phyloP scores from a whole-genome alignment of 306 rosid genomes.

The Abrus precatorius region DNA sequence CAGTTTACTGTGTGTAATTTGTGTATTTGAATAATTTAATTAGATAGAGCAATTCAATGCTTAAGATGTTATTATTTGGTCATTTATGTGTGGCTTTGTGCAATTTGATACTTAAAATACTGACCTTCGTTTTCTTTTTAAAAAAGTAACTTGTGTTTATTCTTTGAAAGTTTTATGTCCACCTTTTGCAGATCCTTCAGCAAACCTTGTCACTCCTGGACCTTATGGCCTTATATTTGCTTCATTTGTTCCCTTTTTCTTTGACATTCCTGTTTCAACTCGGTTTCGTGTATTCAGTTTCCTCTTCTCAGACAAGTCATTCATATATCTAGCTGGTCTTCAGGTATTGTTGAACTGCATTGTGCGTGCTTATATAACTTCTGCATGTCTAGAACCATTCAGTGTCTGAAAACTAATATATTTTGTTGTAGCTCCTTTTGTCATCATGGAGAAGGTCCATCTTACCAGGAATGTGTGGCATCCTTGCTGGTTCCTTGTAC shows the following conservation, averaged over 20 bases:
- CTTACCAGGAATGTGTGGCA: slow-evolving; percentile 93
- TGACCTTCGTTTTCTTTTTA: not conserved
- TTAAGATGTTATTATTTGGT: slow-evolving; percentile 32
- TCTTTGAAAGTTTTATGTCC: slow-evolving; percentile 39
- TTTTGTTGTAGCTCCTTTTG: slow-evolving; percentile 79
- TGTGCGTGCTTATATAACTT: slow-evolving; percentile 21
- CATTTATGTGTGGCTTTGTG: slow-evolving; percentile 36
- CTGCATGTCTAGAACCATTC: slow-evolving; percentile 34
- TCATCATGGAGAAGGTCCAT: slow-evolving; percentile 95
- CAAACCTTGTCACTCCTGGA: slow-evolving; percentile 79
- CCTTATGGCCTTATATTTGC: slow-evolving; percentile 99
- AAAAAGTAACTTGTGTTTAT: slow-evolving; percentile 12
- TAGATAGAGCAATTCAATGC: slow-evolving; percentile 25
- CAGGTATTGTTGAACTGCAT: slow-evolving; percentile 68
- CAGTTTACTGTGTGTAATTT: slow-evolving; percentile 18
- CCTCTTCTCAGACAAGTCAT: slow-evolving; percentile 90
- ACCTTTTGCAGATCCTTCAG: slow-evolving; percentile 78
- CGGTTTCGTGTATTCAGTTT: slow-evolving; percentile 79
- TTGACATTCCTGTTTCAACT: slow-evolving; percentile 97
- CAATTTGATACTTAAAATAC: not conserved
- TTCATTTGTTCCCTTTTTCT: slow-evolving; percentile 92
- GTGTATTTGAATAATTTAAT: slow-evolving; percentile 29
- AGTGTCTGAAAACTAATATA: slow-evolving; percentile 45
- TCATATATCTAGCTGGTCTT: slow-evolving; percentile 94
- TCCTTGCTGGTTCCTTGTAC: slow-evolving; percentile 91